Evolutionary conservation across 202 grass and related monocot species (phyloP), one percentile per base, ranked within the genome.

Genomic region (Saccharum hybrid): DNA sequence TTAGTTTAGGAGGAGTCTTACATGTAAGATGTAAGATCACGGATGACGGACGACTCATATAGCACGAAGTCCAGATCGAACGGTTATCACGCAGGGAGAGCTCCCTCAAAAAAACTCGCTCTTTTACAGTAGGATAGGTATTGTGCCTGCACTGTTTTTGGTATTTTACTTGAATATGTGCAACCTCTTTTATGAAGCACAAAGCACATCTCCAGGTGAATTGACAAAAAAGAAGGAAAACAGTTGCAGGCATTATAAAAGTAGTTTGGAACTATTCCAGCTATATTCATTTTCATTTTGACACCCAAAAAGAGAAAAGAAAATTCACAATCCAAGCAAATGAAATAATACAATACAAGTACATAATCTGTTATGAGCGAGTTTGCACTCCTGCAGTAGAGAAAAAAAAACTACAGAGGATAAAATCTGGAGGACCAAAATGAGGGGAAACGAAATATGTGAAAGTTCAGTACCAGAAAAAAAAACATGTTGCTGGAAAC

Each of bases 211-310:
- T 48, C 69, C 2, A 30, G 26, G 16, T 51, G 26, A 72, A 72
- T 72, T 72, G 12, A 71, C 38, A 15, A 51, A 72, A 72, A 33
- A 72, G 12, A 72, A 49, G 3, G 22, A 49, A 72, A 72, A 33
- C 14, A 51, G 45, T 33, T 33, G 26, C 70, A 72, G 26, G 43
- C 43, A 72, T 72, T 49, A 51, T 33, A 31, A 72, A 72, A 72
- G 2, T 7, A 45, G 70, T 30, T 31, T 1, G 4, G 51, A 51
- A 51, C 70, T 30, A 33, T 72, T 51, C 43, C 70, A 51, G 43
- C 0, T 3, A 8, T 51, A 72, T 51, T 26, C 23, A 51, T 72
- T 51, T 33, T 72, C 43, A 49, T 48, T 48, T 46, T 30, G 12
- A 23, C 3, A 49, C 22, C 38, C 23, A 14, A 45, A 68, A 23